A percentile compares a stretch with the other conserved stretches of the same genome.
These are phyloP conservation scores for Penicillium psychrosexuale DNA, from an alignment of 2,329 filamentous ascomycete species.

Conservation along the genomic window DNA sequence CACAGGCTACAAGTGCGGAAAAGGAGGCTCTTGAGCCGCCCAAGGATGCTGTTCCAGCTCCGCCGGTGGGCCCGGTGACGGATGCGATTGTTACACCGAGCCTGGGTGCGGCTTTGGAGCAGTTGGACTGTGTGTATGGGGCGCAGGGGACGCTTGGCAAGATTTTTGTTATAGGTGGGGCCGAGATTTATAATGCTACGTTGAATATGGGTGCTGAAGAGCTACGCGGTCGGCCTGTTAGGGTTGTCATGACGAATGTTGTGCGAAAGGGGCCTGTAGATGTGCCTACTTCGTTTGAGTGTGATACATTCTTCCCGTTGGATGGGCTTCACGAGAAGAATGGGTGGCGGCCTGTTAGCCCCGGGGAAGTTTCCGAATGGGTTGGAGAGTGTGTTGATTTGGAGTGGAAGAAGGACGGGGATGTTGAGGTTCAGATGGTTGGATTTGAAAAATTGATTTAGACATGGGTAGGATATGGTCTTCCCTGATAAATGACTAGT, in stretches of 20 bases:
- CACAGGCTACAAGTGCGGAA: neutral
- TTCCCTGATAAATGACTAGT: no score
- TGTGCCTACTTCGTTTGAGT: conserved; percentile 39
- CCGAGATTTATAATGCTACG: conserved; percentile 74
- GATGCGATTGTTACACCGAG: conserved; percentile 55
- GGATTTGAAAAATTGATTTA: conserved; percentile 40
- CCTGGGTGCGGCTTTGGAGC: conserved; percentile 56
- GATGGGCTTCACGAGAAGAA: conserved; percentile 31
- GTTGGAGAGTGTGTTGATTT: conserved; percentile 41
- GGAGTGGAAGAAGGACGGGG: conserved; percentile 49
- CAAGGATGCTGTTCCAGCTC: neutral
- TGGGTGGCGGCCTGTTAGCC: conserved; percentile 34
- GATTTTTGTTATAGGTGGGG: conserved; percentile 86
- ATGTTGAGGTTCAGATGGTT: conserved; percentile 50
- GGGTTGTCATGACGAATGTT: conserved; percentile 44
- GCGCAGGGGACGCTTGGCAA: conserved; percentile 46
- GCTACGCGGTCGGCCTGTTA: conserved; percentile 17
- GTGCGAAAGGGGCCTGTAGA: conserved; percentile 24
- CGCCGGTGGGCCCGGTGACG: conserved; percentile 22
- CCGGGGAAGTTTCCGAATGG: conserved; percentile 40
- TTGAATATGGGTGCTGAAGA: conserved; percentile 42
- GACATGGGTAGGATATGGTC: neutral
- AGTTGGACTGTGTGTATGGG: conserved; percentile 31
- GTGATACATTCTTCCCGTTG: conserved; percentile 50
- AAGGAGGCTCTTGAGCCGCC: neutral